A percentile compares a stretch with the other conserved stretches of the same genome.
Evolutionary conservation across 768 basidiomycete genomes (phyloP).

Genomic region (Termitomyces sp.): DNA sequence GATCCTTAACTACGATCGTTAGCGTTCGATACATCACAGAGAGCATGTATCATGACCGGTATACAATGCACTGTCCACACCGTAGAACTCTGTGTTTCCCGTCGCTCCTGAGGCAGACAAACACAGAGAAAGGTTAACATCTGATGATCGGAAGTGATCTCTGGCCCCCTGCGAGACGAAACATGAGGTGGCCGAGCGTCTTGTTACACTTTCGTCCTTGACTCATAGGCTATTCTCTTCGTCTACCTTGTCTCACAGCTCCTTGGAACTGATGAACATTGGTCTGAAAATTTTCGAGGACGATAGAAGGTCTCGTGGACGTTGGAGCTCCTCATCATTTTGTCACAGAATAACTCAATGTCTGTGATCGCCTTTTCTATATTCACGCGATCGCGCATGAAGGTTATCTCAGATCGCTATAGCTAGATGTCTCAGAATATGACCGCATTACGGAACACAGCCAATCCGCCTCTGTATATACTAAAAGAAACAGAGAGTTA

Average conservation of each 20-base stretch:
- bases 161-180: neutral
- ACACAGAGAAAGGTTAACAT: too few species aligned
- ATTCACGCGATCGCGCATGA: neutral
- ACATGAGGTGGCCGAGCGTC: neutral
- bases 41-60: neutral
- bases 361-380: conserved; percentile 6
- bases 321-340: neutral
- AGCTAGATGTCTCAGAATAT: conserved; percentile 9
- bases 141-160: neutral
- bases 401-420: conserved; percentile 7
- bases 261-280: neutral
- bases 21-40: neutral
- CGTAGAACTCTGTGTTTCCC: neutral
- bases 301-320: neutral
- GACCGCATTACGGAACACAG: conserved; percentile 5
- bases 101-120: neutral
- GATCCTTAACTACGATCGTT: neutral
- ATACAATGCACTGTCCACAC: neutral
- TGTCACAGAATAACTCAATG: neutral
- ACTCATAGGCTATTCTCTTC: neutral
- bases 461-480: conserved; percentile 1
- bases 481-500: conserved; percentile 1
- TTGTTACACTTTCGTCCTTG: neutral
- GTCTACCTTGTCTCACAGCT: too few species aligned
- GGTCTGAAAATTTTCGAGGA: neutral